Evolutionary conservation across 306 rosid species (phyloP), one percentile per base, ranked within the genome.

Genomic region (Acacia crassicarpa): DNA sequence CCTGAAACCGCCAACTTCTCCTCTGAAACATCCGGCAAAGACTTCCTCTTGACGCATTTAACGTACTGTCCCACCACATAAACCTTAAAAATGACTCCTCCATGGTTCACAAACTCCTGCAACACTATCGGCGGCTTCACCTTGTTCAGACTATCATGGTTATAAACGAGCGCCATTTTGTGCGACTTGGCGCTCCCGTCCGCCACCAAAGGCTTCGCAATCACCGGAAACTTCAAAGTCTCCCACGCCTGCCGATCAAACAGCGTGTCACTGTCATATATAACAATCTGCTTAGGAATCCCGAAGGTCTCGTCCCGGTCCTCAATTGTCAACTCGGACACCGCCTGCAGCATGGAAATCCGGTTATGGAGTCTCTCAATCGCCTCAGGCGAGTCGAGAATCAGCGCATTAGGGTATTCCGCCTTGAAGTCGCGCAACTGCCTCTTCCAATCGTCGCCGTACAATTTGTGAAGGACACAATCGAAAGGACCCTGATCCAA

Each of bases 261-360:
- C 71, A 91, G 82, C 17, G 89, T 85, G 67, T 91, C 90, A 78
- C 82, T 84, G 69, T 89, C 94, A 56, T 86, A 87, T 53, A 91
- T 84, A 54, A 86, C 91, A 76, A 89, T 87, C 86, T 91, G 94
- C 85, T 89, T 85, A n/a, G 94, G 92, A 85, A 91, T 84, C 80
- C 94, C 94, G 45, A 89, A 91, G 69, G 91, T 84, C 46, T 85
- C 83, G 38, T 41, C 65, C 67, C 67, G 69, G 40, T 83, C 81
- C 65, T 73, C 88, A 43, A 83, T 84, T 80, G 49, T 83, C 67
- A 89, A 88, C 89, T 86, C 92, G 4, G 94, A 82, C 1, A 91
- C 92, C 51, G 79, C 94, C 89, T 89, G 91, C 45, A 91, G 84
- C 92, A 91, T 91, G n/a, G 94, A 91, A 75, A 91, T 91, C 83